These are phyloP conservation scores for Diaporthe sp. DNA, from an alignment of 2,329 filamentous ascomycete genomes.

Conservation along the genomic window DNA sequence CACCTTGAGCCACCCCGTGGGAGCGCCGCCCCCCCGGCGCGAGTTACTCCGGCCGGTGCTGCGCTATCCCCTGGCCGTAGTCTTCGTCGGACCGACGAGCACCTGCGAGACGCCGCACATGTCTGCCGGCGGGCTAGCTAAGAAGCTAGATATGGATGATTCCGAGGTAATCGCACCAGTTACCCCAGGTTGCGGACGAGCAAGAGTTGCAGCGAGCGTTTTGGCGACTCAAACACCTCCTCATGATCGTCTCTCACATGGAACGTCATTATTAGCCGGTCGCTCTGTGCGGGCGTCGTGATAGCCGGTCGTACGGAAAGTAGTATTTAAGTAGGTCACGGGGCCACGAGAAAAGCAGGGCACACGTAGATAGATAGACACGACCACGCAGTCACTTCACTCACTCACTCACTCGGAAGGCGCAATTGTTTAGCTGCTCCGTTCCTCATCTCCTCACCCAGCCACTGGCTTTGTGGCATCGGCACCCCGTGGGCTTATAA, in stretches of 20 bases:
- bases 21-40: background rate
- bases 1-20: background rate
- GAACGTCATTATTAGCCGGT: slow-evolving; percentile 28
- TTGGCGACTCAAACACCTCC: slow-evolving; percentile 22
- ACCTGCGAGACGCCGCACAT: background rate
- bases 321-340: slow-evolving; percentile 21
- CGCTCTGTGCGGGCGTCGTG: background rate
- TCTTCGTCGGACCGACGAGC: slow-evolving; percentile 28
- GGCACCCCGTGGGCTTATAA: background rate
- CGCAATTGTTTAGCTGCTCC: background rate
- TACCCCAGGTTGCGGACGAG: slow-evolving; percentile 25
- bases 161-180: background rate
- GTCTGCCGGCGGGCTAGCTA: slow-evolving; percentile 20
- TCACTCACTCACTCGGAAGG: background rate
- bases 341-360: background rate
- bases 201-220: slow-evolving; percentile 30
- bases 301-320: background rate
- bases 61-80: slow-evolving; percentile 17
- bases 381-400: background rate
- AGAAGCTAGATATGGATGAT: background rate
- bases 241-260: slow-evolving; percentile 14
- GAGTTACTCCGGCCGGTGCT: slow-evolving; percentile 15
- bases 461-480: slow-evolving; percentile 5
- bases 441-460: background rate
- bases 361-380: background rate